A percentile compares a stretch with the other conserved stretches of the same genome.
phyloP scores from a whole-genome alignment of 345 rosid genomes.

The Gossypium australe region DNA sequence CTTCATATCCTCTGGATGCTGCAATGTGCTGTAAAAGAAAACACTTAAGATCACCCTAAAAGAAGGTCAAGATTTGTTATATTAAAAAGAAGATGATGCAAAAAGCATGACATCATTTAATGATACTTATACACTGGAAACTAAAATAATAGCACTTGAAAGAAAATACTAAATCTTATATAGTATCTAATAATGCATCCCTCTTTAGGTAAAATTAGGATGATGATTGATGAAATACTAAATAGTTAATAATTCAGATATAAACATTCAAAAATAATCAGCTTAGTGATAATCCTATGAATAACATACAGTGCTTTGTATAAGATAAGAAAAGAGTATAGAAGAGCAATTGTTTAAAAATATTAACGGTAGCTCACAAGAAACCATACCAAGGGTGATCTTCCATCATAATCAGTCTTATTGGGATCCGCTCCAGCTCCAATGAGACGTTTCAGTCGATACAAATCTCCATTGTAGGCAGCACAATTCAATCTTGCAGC shows the following conservation, averaged over 20 bases:
- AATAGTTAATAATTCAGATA: too few species aligned
- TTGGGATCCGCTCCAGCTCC: conserved; percentile 67
- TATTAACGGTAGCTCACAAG: neutral
- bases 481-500: conserved; percentile 64
- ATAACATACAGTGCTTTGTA: neutral
- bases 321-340: neutral
- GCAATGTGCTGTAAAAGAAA: conserved; percentile 57
- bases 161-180: too few species aligned
- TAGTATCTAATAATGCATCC: too few species aligned
- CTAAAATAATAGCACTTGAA: too few species aligned
- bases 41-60: too few species aligned
- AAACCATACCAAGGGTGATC: conserved; percentile 73
- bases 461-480: conserved; percentile 61
- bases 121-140: too few species aligned
- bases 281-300: too few species aligned
- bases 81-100: too few species aligned
- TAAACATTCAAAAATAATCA: too few species aligned
- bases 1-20: conserved; percentile 69
- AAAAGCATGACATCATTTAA: too few species aligned
- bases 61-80: neutral
- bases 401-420: conserved; percentile 66
- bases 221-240: too few species aligned
- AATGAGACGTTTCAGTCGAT: conserved; percentile 51
- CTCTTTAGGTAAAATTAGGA: too few species aligned
- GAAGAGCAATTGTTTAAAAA: neutral